These are phyloP conservation scores for Phytopythium vexans DNA, from an alignment of 352 stramenopile species.

Conservation along the genomic window DNA sequence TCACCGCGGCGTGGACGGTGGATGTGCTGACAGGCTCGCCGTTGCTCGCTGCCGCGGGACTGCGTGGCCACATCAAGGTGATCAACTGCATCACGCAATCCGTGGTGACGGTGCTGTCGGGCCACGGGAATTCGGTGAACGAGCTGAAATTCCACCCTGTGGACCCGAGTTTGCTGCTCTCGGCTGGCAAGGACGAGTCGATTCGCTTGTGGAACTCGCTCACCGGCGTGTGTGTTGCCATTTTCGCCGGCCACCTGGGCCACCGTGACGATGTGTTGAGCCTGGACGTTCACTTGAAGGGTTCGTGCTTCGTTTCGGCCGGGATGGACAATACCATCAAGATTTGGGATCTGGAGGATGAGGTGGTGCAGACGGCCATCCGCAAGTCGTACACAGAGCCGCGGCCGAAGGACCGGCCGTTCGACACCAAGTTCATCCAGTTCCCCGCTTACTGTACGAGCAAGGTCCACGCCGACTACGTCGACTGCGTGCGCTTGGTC, in stretches of 20 bases:
- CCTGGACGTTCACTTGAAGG: slow-evolving; percentile 86
- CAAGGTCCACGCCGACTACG: slow-evolving; percentile 90
- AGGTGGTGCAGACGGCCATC: slow-evolving; percentile 70
- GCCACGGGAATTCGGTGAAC: slow-evolving; percentile 92
- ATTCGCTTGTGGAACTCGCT: slow-evolving; percentile 93
- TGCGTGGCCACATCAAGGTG: slow-evolving; percentile 80
- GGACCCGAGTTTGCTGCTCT: slow-evolving; percentile 88
- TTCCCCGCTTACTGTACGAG: slow-evolving; percentile 91
- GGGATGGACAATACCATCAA: slow-evolving; percentile 95
- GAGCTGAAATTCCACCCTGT: slow-evolving; percentile 90
- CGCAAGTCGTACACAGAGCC: slow-evolving; percentile 71
- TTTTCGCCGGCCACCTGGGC: slow-evolving; percentile 91
- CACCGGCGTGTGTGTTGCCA: slow-evolving; percentile 82
- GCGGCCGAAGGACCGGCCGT: slow-evolving; percentile 55
- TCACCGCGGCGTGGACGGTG: slow-evolving; percentile 72
- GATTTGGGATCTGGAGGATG: slow-evolving; percentile 89
- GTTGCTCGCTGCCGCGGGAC: slow-evolving; percentile 65
- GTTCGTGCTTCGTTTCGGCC: slow-evolving; percentile 83
- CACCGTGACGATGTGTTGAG: slow-evolving; percentile 90
- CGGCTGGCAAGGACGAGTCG: slow-evolving; percentile 90
- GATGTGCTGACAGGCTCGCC: slow-evolving; percentile 67
- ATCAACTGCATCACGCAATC: slow-evolving; percentile 80
- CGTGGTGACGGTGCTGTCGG: slow-evolving; percentile 74
- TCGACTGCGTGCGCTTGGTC: slow-evolving; percentile 86
- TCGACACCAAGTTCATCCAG: slow-evolving; percentile 86